Evolutionary conservation across 176 grass and related monocot species (phyloP), one percentile per base, ranked within the genome.

Genomic region (Puccinellia tenuiflora): DNA sequence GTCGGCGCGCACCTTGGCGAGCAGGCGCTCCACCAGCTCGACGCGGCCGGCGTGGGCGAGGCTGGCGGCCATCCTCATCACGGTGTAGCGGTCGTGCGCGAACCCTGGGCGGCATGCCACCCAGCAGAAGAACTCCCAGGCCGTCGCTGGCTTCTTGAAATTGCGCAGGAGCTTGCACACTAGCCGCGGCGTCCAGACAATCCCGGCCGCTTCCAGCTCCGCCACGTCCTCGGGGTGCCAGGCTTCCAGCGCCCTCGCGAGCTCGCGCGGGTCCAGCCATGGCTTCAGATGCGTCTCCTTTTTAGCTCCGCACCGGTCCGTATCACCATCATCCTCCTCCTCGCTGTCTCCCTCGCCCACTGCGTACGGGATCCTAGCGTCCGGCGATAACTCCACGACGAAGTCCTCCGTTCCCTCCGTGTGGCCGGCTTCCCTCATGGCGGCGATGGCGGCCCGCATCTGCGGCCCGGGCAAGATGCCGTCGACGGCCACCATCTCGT

Each of bases 111-210:
- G 91, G 87, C 90, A 91, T 28, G 89, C 86, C 34, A 98, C 96
- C 96, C 90, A 98, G 88, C 96, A 89, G 84, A 98, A 98, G 87
- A 95, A 98, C 37, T 85, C 72, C 96, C 92, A 98, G n/a, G 92
- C 89, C 30, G 88, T 93, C 56, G 91, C 83, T 4, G 88, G 76
- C 68, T 85, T 95, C 83, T 77, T 95, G 91, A 98, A 98, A 35
- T 77, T 35, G 65, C 92, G 85, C 63, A 98, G 81, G 22, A 98
- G 88, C 66, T 98, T 98, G 89, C 96, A 93, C 53, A 95, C 96
- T 14, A 98, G 87, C 45, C 92, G 88, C 38, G 96, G 77, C 46
- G 96, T 93, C 96, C 92, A 95, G 0, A 98, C 75, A 28, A 92
- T 33, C 56, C 81, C 88, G 15, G 88, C 85, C 11, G 81, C 79